phyloP scores from a whole-genome alignment of 2,329 filamentous ascomycete species.

The Aspergillus tamarii region DNA sequence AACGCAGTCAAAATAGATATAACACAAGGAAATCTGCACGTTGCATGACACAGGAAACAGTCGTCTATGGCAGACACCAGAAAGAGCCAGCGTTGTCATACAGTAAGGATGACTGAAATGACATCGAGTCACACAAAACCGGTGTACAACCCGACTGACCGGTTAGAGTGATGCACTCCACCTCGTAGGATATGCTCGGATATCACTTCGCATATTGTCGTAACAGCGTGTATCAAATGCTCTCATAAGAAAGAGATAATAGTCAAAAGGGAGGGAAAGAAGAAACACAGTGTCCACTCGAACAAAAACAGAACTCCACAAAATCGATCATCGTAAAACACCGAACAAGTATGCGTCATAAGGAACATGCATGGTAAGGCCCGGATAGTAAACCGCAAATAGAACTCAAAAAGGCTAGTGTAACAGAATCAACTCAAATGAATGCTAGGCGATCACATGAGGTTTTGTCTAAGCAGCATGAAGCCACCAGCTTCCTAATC shows the following conservation, averaged over 20 bases:
- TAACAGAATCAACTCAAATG: slow-evolving; percentile 7
- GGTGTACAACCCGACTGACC: slow-evolving; percentile 10
- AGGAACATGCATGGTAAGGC: slow-evolving; percentile 2
- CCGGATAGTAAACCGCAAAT: slow-evolving; percentile 5
- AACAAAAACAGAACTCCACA: not conserved
- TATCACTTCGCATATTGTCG: not conserved
- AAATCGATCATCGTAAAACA: not conserved
- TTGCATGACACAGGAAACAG: not conserved
- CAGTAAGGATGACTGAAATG: not conserved
- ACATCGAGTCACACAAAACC: slow-evolving; percentile 12
- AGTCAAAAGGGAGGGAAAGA: not conserved
- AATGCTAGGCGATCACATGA: slow-evolving; percentile 11
- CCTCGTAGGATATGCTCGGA: slow-evolving; percentile 10
- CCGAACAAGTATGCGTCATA: not conserved
- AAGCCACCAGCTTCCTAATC: not conserved
- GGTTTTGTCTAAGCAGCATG: slow-evolving; percentile 3
- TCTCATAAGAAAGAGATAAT: not conserved
- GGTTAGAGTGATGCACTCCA: slow-evolving; percentile 11
- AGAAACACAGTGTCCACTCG: not conserved
- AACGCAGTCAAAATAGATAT: not conserved
- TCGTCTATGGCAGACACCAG: not conserved
- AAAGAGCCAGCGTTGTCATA: not conserved
- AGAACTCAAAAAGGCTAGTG: slow-evolving; percentile 7
- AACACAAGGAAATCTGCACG: not conserved
- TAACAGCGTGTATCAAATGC: slow-evolving; percentile 4